These are phyloP conservation scores for Paramecium primaurelia DNA, from an alignment of 73 alveolate genomes.

Conservation along the genomic window DNA sequence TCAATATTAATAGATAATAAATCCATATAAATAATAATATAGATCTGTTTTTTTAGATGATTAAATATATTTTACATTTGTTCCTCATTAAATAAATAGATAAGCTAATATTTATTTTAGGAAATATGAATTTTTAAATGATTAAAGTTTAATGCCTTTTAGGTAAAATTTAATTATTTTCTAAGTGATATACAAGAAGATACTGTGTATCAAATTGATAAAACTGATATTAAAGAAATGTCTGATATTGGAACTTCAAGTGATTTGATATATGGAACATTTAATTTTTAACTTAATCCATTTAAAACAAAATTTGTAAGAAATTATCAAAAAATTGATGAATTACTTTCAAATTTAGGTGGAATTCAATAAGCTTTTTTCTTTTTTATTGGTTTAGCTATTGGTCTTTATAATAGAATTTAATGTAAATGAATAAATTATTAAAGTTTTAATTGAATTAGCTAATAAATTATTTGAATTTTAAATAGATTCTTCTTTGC, in stretches of 20 bases:
- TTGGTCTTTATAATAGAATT: not conserved
- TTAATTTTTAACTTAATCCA: not conserved
- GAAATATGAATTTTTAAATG: not conserved
- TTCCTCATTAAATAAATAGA: not conserved
- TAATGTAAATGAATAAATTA: not conserved
- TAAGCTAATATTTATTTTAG: not conserved
- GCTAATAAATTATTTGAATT: slow-evolving; percentile 4
- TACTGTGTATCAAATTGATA: not conserved
- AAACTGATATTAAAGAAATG: not conserved
- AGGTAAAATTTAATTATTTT: not conserved
- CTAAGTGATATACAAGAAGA: not conserved
- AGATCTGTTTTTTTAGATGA: not conserved
- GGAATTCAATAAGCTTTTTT: slow-evolving; percentile 16
- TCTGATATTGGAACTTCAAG: not conserved
- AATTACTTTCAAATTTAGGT: not conserved
- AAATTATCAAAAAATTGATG: not conserved
- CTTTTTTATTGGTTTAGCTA: not conserved
- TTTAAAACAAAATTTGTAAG: not conserved
- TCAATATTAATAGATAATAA: not conserved
- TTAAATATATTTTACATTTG: not conserved
- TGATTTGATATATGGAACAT: not conserved
- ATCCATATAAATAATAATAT: not conserved
- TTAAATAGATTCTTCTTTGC: not conserved
- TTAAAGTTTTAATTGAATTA: not conserved
- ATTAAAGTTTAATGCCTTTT: not conserved